Evolutionary conservation across 1,284 basidiomycete genomes (phyloP), one percentile per base, ranked within the genome.

Genomic region (Fomitopsis schrenkii): DNA sequence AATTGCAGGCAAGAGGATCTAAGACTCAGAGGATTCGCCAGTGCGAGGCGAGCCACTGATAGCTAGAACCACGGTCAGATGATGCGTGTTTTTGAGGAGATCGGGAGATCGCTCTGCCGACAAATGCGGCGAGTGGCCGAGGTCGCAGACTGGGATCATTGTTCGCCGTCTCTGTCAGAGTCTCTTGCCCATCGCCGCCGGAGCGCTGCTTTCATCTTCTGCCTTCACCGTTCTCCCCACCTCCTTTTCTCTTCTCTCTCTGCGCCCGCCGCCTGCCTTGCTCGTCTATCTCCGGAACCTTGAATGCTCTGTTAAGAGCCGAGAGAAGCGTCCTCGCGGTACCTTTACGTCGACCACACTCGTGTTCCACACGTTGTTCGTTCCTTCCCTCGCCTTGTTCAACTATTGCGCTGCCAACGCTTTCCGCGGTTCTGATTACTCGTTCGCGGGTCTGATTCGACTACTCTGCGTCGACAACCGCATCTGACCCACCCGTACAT

Each of bases 301-400:
- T 62, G 62, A 66, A 64, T 55, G 65, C 36, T 4, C 26, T 46
- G 61, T 42, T 59, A 57, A 59, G 19, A 52, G 30, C 58, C 58
- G 61, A 63, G 62, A 67, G 63, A 67, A 67, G 62, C 48, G 5
- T 55, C 30, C 22, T 33, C 56, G 56, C 59, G 59, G 46, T 55
- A 38, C 58, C 55, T 62, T 62, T 58, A 54, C 52, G 52, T 54
- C 58, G 36, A 52, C 46, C 68, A 66, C 72, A 83, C 86, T 87
- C 88, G 86, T 89, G 87, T 84, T 80, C 70, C 78, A 79, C 88
- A 90, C 87, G 88, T 87, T 88, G 81, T 77, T 77, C 77, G 72
- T 76, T 80, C 72, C 74, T 77, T 77, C 67, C 71, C 71, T 69
- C 78, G 74, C 75, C 71, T 59, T 64, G 61, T 67, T 63, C 69